phyloP scores from a whole-genome alignment of 306 rosid genomes.

The Vachellia collinsii region DNA sequence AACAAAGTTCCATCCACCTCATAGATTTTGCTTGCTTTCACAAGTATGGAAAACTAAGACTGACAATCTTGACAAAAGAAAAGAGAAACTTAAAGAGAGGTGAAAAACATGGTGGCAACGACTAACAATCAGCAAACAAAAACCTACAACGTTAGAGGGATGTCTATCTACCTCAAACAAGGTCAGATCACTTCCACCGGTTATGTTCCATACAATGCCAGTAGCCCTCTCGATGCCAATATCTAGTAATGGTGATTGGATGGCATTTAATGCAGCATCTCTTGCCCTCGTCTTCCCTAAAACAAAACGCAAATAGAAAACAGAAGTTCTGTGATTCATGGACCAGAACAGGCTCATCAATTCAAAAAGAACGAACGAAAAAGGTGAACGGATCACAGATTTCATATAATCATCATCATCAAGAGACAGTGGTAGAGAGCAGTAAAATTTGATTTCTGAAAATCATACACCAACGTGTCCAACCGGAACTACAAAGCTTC shows the following conservation, averaged over 20 bases:
- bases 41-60: conserved; percentile 13
- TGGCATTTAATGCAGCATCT: conserved; percentile 99
- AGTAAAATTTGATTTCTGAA: not conserved
- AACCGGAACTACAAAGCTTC: not conserved
- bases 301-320: conserved; percentile 41
- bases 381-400: conserved; percentile 28
- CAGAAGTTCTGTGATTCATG: conserved; percentile 10
- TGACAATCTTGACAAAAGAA: conserved; percentile 7
- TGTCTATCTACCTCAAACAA: conserved; percentile 72
- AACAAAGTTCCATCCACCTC: conserved; percentile 14
- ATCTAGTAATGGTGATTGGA: conserved; percentile 95
- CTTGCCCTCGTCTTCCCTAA: conserved; percentile 98
- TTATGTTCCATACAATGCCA: conserved; percentile 98
- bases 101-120: conserved; percentile 10
- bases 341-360: conserved; percentile 33
- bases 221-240: conserved; percentile 99
- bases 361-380: conserved; percentile 11
- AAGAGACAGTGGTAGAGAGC: not conserved
- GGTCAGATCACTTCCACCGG: conserved; percentile 97
- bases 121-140: conserved; percentile 24
- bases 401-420: not conserved
- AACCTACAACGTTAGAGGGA: conserved; percentile 15
- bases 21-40: not conserved
- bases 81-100: not conserved
- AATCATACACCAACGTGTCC: not conserved